Conservation (phyloP, 345 rosid species). For the Luvunga scandens region DNA sequence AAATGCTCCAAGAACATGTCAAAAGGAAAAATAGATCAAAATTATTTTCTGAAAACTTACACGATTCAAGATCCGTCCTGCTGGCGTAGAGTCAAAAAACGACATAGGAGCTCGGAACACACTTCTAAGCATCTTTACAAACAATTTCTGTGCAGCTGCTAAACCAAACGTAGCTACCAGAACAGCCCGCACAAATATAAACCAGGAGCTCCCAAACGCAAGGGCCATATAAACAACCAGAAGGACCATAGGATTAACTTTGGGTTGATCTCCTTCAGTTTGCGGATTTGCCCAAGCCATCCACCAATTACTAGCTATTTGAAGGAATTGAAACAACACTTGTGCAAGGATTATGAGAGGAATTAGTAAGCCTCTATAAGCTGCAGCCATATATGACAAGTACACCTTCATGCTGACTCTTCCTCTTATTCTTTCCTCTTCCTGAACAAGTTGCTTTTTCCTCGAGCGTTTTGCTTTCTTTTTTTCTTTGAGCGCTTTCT, state of each 20-base stretch:
- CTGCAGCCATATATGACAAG: conserved; percentile 95
- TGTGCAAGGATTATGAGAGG: conserved; percentile 92
- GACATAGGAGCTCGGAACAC: conserved; percentile 98
- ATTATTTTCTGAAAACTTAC: conserved; percentile 46
- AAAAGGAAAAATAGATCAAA: not conserved
- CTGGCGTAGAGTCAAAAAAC: conserved; percentile 98
- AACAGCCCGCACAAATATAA: conserved; percentile 93
- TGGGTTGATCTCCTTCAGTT: conserved; percentile 85
- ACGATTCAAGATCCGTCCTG: conserved; percentile 95
- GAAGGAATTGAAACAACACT: conserved; percentile 88
- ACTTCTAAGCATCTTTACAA: conserved; percentile 88
- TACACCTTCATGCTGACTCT: conserved; percentile 97
- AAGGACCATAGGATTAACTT: conserved; percentile 79
- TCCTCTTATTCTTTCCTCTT: conserved; percentile 98
- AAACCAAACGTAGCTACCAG: conserved; percentile 98
- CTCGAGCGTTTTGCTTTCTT: conserved; percentile 86
- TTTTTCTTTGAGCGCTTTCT: conserved; percentile 76
- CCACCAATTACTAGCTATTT: conserved; percentile 99
- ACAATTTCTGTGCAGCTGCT: conserved; percentile 95
- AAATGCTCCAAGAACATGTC: not conserved
- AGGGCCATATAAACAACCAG: conserved; percentile 88
- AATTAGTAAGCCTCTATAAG: conserved; percentile 86
- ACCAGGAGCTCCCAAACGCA: conserved; percentile 98
- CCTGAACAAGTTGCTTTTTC: conserved; percentile 96
- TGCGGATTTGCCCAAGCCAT: conserved; percentile 99